Conservation (phyloP, 2,329 filamentous ascomycete species). For the Harringtonia aguacate region DNA sequence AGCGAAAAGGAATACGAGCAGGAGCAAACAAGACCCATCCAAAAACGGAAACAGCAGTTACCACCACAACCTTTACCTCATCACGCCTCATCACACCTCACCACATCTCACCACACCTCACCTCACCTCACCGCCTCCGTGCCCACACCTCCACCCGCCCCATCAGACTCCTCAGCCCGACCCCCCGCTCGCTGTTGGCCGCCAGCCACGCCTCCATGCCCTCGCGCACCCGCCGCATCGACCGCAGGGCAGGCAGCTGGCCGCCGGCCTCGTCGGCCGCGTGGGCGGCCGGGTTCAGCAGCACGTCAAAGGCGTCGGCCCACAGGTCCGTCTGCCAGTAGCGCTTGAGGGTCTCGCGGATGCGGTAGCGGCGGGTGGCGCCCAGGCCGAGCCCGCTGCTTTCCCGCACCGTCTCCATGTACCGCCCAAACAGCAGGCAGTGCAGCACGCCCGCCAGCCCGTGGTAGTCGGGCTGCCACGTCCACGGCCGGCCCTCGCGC, state of each 20-base stretch:
- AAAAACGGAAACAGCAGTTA: too few relatives aligned
- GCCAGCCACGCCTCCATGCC: conserved; percentile 79
- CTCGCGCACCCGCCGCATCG: conserved; percentile 59
- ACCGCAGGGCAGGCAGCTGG: conserved; percentile 62
- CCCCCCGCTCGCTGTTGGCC: conserved; percentile 69
- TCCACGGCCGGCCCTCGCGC: conserved; percentile 89
- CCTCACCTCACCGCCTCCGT: conserved; percentile 17
- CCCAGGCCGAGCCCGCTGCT: conserved; percentile 22
- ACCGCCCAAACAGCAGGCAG: conserved; percentile 83
- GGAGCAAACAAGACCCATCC: too few relatives aligned
- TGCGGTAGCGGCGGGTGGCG: conserved; percentile 58
- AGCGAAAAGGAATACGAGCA: too few relatives aligned
- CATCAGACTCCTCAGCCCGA: conserved; percentile 60
- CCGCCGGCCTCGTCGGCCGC: conserved; percentile 43
- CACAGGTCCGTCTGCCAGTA: conserved; percentile 97
- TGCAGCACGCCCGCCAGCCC: conserved; percentile 84
- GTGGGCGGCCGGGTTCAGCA: conserved; percentile 70
- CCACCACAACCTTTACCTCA: too few relatives aligned
- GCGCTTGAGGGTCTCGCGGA: conserved; percentile 76
- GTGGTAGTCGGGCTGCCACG: conserved; percentile 94
- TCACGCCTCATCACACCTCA: too few relatives aligned
- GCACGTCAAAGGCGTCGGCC: conserved; percentile 68
- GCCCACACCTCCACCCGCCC: conserved; percentile 48
- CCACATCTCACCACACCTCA: too few relatives aligned
- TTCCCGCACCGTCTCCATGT: conserved; percentile 66